Evolutionary conservation across 805 yeast species (phyloP).

Genomic region (Nakazawaea molendinolei): DNA sequence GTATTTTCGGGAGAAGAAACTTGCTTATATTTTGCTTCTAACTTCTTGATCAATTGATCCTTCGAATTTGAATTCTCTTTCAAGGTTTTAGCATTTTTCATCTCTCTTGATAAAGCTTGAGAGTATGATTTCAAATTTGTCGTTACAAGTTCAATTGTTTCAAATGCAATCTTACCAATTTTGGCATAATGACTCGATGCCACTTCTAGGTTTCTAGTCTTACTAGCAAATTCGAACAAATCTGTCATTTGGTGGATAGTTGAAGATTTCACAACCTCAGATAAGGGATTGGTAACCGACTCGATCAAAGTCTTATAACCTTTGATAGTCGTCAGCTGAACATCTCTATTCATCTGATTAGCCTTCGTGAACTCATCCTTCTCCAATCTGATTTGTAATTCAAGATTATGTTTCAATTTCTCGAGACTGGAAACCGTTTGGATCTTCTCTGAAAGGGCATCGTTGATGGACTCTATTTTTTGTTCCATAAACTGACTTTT

Average conservation of each 20-base stretch:
- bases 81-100: not conserved
- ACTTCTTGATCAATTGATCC: slow-evolving; percentile 3
- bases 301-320: not conserved
- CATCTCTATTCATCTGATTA: not conserved
- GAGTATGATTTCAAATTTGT: slow-evolving; percentile 1
- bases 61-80: not conserved
- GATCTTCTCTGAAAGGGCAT: slow-evolving; percentile 3
- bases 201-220: not conserved
- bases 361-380: not conserved
- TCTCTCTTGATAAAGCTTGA: not conserved
- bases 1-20: no score
- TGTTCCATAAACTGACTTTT: slow-evolving; percentile 1
- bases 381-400: not conserved
- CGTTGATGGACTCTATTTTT: not conserved
- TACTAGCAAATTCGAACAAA: not conserved
- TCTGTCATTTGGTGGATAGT: slow-evolving; percentile 1
- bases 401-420: not conserved
- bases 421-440: not conserved
- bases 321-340: not conserved
- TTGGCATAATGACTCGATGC: not conserved
- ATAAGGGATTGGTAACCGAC: not conserved
- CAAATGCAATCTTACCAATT: not conserved
- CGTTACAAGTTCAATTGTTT: slow-evolving; percentile 1
- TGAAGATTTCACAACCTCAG: not conserved
- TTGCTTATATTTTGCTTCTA: no score